Evolutionary conservation across 129 eudicot genomes (phyloP).

Genomic region (Rutidosis leptorrhynchoides): DNA sequence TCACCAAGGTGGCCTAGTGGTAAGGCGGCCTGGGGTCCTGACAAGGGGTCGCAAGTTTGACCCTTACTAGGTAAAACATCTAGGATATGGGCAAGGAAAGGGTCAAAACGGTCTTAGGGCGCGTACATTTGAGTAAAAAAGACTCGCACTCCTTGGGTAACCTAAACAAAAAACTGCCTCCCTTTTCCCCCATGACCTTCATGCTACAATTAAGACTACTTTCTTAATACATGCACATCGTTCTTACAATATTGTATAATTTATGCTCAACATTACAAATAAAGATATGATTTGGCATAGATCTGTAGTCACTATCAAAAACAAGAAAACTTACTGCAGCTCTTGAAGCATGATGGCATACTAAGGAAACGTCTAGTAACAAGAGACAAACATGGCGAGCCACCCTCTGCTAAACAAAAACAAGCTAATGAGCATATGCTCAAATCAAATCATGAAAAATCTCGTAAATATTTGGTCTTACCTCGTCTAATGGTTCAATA

Average conservation of each 20-base stretch:
- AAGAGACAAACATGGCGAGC: slow-evolving; percentile 80
- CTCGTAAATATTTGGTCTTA: slow-evolving; percentile 12
- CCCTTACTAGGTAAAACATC: too few relatives aligned
- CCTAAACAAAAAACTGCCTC: too few relatives aligned
- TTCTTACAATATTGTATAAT: not conserved
- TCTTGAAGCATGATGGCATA: slow-evolving; percentile 59
- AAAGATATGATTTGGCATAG: not conserved
- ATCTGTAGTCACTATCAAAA: slow-evolving; percentile 16
- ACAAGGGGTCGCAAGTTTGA: too few relatives aligned
- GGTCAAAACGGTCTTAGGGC: too few relatives aligned
- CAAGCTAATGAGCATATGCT: not conserved
- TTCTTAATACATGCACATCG: not conserved
- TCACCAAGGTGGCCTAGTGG: too few relatives aligned
- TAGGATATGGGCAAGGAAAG: too few relatives aligned
- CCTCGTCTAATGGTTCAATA: slow-evolving; percentile 90
- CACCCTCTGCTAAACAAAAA: slow-evolving; percentile 47
- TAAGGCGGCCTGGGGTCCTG: too few relatives aligned
- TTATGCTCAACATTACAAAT: not conserved
- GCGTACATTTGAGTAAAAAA: too few relatives aligned
- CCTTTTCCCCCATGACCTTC: too few relatives aligned
- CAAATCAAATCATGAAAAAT: not conserved
- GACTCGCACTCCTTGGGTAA: too few relatives aligned
- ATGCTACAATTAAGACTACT: not conserved
- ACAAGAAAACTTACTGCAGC: slow-evolving; percentile 62
- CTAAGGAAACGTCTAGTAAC: slow-evolving; percentile 80